A percentile compares a stretch with the other conserved stretches of the same genome.
phyloP scores from a whole-genome alignment of 371 early-diverging fungal species.

The Rhizopus sp. region DNA sequence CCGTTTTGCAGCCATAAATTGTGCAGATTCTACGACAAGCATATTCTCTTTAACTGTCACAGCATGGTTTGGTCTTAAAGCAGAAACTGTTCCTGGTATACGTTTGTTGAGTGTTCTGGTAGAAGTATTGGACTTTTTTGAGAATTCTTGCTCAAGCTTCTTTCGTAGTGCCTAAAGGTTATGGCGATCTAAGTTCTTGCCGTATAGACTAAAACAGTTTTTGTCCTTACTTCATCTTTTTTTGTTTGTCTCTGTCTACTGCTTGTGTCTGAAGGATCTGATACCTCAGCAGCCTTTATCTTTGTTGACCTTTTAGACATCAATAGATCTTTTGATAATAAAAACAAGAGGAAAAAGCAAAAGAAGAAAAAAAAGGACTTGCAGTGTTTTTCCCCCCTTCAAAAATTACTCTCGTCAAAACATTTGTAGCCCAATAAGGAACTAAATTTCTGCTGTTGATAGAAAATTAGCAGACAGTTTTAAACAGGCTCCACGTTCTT shows the following conservation, averaged over 20 bases:
- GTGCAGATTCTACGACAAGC: conserved; percentile 90
- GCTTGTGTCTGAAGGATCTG: conserved; percentile 17
- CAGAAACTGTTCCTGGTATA: conserved; percentile 85
- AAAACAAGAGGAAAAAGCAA: conserved; percentile 6
- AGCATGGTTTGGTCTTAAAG: conserved; percentile 84
- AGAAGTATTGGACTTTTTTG: conserved; percentile 58
- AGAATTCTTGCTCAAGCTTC: conserved; percentile 73
- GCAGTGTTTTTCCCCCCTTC: too few species aligned
- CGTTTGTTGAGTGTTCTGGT: conserved; percentile 38
- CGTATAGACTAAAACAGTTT: neutral
- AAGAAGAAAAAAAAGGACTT: neutral
- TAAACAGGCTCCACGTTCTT: too few species aligned
- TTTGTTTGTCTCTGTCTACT: conserved; percentile 27
- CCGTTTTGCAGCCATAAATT: conserved; percentile 98
- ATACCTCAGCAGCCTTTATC: conserved; percentile 17
- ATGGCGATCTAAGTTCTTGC: neutral
- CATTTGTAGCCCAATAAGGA: too few species aligned
- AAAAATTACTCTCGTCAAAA: too few species aligned
- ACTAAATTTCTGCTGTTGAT: too few species aligned
- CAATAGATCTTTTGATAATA: neutral
- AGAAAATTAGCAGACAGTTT: too few species aligned
- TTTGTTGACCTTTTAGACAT: conserved; percentile 17
- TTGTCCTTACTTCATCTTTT: conserved; percentile 23
- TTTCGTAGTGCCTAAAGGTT: conserved; percentile 55
- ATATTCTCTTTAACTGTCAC: conserved; percentile 88